phyloP scores from a whole-genome alignment of 352 stramenopile genomes.

The Globisporangium camurandrum region DNA sequence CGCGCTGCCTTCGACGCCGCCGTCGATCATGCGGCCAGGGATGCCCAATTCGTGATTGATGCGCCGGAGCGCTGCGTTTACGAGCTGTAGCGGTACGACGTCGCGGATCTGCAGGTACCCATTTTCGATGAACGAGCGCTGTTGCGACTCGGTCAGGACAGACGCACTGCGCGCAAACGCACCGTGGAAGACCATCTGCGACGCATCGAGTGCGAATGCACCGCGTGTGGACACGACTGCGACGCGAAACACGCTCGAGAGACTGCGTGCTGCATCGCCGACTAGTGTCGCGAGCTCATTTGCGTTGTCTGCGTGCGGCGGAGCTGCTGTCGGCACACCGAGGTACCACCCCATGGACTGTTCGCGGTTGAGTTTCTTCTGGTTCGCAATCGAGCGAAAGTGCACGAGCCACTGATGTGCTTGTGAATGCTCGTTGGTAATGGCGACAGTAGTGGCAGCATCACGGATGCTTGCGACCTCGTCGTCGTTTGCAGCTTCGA shows the following conservation, averaged over 20 bases:
- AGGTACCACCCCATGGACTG: slow-evolving; percentile 51
- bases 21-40: slow-evolving; percentile 59
- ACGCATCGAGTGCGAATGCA: slow-evolving; percentile 37
- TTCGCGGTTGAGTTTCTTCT: slow-evolving; percentile 57
- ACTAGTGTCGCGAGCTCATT: slow-evolving; percentile 23
- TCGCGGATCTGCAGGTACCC: slow-evolving; percentile 65
- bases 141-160: slow-evolving; percentile 49
- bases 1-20: slow-evolving; percentile 58
- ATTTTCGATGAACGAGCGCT: slow-evolving; percentile 57
- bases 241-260: slow-evolving; percentile 40
- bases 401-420: slow-evolving; percentile 10
- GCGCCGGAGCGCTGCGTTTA: slow-evolving; percentile 43
- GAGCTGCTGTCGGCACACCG: slow-evolving; percentile 8
- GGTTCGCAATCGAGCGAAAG: slow-evolving; percentile 53
- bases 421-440: no score
- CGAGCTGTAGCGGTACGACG: slow-evolving; percentile 43
- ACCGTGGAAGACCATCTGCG: slow-evolving; percentile 22
- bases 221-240: slow-evolving; percentile 35
- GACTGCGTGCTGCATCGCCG: slow-evolving; percentile 37
- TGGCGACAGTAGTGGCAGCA: no score
- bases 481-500: slow-evolving; percentile 24
- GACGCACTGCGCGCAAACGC: slow-evolving; percentile 12
- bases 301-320: neutral
- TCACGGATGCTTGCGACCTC: neutral
- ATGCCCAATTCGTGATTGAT: slow-evolving; percentile 78